A percentile compares a stretch with the other conserved stretches of the same genome.
Evolutionary conservation across 148 eudicot species (phyloP).

Genomic region (Arctostaphylos glauca): DNA sequence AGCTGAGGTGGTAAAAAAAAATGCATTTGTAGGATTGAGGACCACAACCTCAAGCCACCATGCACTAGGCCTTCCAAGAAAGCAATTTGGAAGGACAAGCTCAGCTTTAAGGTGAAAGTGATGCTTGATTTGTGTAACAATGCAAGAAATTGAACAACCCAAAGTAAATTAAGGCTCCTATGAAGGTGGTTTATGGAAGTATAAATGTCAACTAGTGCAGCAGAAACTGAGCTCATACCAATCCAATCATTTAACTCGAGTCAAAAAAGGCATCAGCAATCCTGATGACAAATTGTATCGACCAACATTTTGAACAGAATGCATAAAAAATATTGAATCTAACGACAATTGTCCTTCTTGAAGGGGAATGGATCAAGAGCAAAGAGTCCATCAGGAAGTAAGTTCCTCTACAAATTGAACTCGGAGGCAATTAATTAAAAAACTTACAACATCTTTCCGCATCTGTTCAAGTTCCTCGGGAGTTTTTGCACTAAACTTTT

Average conservation of each 20-base stretch:
- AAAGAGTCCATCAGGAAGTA: neutral
- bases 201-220: neutral
- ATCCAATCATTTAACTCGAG: neutral
- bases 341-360: neutral
- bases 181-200: neutral
- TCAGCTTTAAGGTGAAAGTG: neutral
- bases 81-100: neutral
- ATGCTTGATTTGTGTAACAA: neutral
- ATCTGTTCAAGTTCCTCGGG: constrained; percentile 66
- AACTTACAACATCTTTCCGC: constrained; percentile 82
- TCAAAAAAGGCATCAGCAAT: neutral
- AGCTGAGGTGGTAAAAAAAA: constrained; percentile 6
- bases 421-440: neutral
- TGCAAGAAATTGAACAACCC: neutral
- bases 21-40: neutral
- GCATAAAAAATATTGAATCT: neutral
- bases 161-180: neutral
- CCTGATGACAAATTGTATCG: neutral
- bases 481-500: constrained; percentile 67
- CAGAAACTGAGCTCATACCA: neutral
- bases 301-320: neutral
- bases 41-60: constrained; percentile 2
- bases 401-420: neutral
- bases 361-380: neutral
- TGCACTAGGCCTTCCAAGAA: neutral